Conservation (phyloP, 371 early-diverging fungal genomes). For the Amoeboaphelidium protococcarum region DNA sequence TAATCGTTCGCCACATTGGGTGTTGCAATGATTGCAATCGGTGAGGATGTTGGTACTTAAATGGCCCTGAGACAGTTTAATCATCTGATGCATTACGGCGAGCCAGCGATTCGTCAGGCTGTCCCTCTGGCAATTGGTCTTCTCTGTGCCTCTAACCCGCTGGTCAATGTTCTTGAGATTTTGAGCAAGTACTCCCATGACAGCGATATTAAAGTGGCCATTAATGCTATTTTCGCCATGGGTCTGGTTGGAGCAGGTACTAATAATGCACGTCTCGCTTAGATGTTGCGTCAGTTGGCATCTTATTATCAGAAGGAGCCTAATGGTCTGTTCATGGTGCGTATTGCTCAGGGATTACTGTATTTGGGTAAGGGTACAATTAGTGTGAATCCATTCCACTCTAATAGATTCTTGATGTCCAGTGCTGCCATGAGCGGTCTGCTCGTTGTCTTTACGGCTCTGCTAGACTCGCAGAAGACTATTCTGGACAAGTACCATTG, state of each 20-base stretch:
- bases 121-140: conserved; percentile 88
- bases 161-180: conserved; percentile 68
- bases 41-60: conserved; percentile 82
- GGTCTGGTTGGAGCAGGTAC: conserved; percentile 97
- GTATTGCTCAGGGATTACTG: conserved; percentile 89
- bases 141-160: conserved; percentile 84
- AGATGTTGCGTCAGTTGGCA: conserved; percentile 86
- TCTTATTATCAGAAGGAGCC: conserved; percentile 90
- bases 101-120: conserved; percentile 63
- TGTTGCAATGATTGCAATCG: conserved; percentile 81
- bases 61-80: conserved; percentile 84
- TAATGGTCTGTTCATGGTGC: conserved; percentile 66
- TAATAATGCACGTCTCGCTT: conserved; percentile 93
- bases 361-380: conserved; percentile 97
- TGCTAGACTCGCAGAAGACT: conserved; percentile 48
- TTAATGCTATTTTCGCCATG: conserved; percentile 92
- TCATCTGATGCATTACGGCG: conserved; percentile 96
- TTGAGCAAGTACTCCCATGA: conserved; percentile 92
- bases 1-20: conserved; percentile 90
- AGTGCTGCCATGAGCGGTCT: conserved; percentile 72
- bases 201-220: conserved; percentile 72
- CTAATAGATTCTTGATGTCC: conserved; percentile 66
- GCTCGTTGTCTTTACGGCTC: conserved; percentile 63
- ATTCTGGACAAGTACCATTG: conserved; percentile 68
- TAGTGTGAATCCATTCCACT: conserved; percentile 76